phyloP scores from a whole-genome alignment of 2,329 filamentous ascomycete genomes.

The Calonectria hawksworthii region DNA sequence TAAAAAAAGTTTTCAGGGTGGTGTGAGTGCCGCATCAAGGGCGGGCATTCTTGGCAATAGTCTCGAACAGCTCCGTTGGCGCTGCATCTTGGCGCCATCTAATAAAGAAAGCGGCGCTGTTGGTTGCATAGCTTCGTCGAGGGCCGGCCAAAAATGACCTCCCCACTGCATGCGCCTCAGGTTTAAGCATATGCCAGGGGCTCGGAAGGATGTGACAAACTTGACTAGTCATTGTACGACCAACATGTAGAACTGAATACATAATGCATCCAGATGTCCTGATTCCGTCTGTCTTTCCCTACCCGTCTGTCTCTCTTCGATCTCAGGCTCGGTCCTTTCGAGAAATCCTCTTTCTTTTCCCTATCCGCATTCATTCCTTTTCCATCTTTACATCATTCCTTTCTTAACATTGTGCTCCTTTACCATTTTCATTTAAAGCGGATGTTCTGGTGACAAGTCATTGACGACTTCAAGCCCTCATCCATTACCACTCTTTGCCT shows the following conservation, averaged over 20 bases:
- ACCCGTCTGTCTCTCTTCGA: background rate
- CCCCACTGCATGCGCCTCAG: slow-evolving; percentile 17
- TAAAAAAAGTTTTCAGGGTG: too few relatives aligned
- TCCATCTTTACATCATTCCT: background rate
- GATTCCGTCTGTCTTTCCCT: slow-evolving; percentile 5
- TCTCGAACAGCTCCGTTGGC: background rate
- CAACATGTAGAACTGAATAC: slow-evolving; percentile 4
- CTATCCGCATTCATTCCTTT: slow-evolving; percentile 10
- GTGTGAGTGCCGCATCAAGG: background rate
- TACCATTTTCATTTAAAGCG: background rate
- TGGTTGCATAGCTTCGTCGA: background rate
- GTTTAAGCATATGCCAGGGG: slow-evolving; percentile 27
- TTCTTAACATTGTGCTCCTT: background rate
- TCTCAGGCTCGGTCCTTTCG: background rate
- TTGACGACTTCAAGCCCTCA: background rate
- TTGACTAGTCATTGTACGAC: slow-evolving; percentile 1
- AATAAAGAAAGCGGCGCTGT: background rate
- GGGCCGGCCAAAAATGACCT: background rate
- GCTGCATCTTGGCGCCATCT: background rate
- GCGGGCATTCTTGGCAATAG: background rate
- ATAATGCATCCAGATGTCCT: background rate
- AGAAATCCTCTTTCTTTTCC: background rate
- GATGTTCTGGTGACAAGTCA: background rate
- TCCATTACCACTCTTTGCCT: background rate
- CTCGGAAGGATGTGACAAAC: slow-evolving; percentile 11